Conservation (phyloP, 148 eudicot species). For the Chenopodium suecicum region DNA sequence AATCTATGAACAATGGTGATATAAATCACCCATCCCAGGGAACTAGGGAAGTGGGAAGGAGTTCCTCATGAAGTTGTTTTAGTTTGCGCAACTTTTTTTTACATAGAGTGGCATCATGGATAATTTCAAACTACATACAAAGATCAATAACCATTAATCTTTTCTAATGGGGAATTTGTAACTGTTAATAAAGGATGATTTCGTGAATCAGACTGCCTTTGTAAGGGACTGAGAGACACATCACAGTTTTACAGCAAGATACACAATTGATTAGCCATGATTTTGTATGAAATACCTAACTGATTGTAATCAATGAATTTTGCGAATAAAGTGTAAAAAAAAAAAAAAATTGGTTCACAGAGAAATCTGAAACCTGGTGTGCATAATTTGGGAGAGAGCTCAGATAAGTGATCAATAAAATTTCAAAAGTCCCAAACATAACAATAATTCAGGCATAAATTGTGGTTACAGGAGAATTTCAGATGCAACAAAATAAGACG, state of each 20-base stretch:
- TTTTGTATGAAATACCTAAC: background rate
- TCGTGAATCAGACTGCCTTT: background rate
- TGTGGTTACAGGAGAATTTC: no score
- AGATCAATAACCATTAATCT: background rate
- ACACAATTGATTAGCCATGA: background rate
- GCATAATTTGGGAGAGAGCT: background rate
- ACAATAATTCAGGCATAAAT: background rate
- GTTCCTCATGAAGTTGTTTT: background rate
- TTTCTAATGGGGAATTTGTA: background rate
- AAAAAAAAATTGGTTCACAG: no score
- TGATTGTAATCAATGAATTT: background rate
- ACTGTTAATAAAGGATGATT: background rate
- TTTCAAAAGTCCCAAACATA: background rate
- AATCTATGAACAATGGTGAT: background rate
- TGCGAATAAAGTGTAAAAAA: no score
- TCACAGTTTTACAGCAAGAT: background rate
- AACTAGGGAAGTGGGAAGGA: background rate
- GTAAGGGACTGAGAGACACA: background rate
- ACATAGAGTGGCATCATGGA: background rate
- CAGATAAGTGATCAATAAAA: no score
- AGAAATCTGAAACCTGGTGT: background rate
- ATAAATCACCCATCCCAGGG: background rate
- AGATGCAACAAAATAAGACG: background rate
- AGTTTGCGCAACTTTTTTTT: background rate
- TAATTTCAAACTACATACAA: background rate